These are phyloP conservation scores for Suillus fuscotomentosus DNA, from an alignment of 768 basidiomycete species.

Conservation along the genomic window DNA sequence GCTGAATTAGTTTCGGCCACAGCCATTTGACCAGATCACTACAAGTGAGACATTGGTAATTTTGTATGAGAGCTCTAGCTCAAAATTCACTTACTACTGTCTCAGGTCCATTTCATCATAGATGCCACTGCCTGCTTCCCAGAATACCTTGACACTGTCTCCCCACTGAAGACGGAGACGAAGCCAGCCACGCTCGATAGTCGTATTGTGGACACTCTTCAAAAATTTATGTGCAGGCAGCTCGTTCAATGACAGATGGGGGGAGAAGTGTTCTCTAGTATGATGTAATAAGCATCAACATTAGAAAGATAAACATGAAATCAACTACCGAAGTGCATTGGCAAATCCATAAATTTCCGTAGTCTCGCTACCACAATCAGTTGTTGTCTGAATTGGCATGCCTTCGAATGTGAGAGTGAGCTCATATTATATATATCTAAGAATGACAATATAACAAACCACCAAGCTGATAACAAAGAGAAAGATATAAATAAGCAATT, in stretches of 20 bases:
- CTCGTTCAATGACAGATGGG: constrained; percentile 14
- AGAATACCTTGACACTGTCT: constrained; percentile 27
- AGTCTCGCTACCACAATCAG: constrained; percentile 33
- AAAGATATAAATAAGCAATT: constrained; percentile 29
- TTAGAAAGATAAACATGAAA: background rate
- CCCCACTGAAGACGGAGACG: constrained; percentile 26
- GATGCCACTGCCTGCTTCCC: constrained; percentile 14
- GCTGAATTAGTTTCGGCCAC: constrained; percentile 28
- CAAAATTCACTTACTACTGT: constrained; percentile 13
- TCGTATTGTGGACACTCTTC: constrained; percentile 28
- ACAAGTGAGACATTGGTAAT: background rate
- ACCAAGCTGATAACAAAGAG: constrained; percentile 19
- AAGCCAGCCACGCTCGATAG: constrained; percentile 32
- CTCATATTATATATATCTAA: background rate
- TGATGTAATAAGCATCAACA: background rate
- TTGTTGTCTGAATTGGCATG: constrained; percentile 32
- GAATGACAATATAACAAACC: constrained; percentile 14
- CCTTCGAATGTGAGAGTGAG: constrained; percentile 15
- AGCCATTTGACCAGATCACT: constrained; percentile 31
- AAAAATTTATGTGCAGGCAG: constrained; percentile 29
- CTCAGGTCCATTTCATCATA: constrained; percentile 19
- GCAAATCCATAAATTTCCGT: constrained; percentile 26
- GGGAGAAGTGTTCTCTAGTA: constrained; percentile 20
- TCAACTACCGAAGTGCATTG: constrained; percentile 24
- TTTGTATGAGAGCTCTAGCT: background rate